These are phyloP conservation scores for Anisodus acutangulus DNA, from an alignment of 257 asterid species.

Conservation along the genomic window DNA sequence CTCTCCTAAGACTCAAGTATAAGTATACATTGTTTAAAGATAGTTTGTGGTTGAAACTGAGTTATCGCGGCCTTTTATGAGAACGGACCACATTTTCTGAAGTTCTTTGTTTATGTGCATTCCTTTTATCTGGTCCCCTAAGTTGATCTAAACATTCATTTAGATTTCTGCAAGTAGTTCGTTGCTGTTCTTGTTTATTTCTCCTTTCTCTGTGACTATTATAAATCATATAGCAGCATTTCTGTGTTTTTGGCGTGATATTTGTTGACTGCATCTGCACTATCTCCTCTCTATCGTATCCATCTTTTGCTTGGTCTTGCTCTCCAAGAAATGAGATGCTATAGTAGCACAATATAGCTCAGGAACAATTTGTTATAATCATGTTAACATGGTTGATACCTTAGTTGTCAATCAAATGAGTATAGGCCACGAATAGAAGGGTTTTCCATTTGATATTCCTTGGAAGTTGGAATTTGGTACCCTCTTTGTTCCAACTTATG, in stretches of 20 bases:
- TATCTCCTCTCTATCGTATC: too few relatives aligned
- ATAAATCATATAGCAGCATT: neutral
- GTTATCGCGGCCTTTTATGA: neutral
- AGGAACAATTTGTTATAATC: too few relatives aligned
- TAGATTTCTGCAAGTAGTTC: neutral
- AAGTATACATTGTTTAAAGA: neutral
- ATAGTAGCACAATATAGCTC: too few relatives aligned
- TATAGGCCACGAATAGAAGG: too few relatives aligned
- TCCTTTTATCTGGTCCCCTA: conserved; percentile 20
- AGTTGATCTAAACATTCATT: neutral
- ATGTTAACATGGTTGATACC: too few relatives aligned
- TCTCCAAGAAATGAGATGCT: too few relatives aligned
- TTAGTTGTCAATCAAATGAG: too few relatives aligned
- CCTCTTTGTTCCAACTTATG: too few relatives aligned
- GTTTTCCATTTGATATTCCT: too few relatives aligned
- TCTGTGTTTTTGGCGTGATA: neutral
- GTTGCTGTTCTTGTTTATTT: neutral
- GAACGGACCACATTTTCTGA: neutral
- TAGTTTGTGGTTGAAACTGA: neutral
- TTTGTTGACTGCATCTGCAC: too few relatives aligned
- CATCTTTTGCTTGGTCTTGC: too few relatives aligned
- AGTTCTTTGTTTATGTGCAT: conserved; percentile 34
- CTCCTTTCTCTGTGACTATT: neutral
- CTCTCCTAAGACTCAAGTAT: neutral
- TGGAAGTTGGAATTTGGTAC: too few relatives aligned